Percentiles rank a stretch among this genome's conserved stretches.
These are phyloP conservation scores for Silene uniflora DNA, from an alignment of 148 eudicot genomes.

Conservation along the genomic window DNA sequence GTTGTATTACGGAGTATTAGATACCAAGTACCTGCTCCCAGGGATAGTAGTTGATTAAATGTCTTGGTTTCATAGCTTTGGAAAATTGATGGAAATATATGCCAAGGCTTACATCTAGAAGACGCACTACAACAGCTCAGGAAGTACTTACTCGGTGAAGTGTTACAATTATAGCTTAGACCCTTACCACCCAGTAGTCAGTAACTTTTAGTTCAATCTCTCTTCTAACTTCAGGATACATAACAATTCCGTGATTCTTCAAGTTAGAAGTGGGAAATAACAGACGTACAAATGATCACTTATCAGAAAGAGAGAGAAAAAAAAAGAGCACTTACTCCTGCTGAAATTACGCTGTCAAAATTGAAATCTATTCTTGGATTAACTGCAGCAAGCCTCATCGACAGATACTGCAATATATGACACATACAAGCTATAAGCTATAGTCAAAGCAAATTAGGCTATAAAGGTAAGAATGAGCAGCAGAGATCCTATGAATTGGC, in stretches of 20 bases:
- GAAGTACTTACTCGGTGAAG: neutral
- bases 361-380: conserved; percentile 81
- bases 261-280: neutral
- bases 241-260: neutral
- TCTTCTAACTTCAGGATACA: neutral
- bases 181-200: neutral
- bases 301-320: no score
- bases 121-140: neutral
- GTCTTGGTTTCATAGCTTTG: conserved; percentile 4
- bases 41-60: neutral
- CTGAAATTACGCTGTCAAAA: conserved; percentile 67
- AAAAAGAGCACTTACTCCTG: conserved; percentile 50
- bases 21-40: neutral
- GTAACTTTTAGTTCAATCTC: neutral
- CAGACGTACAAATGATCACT: no score
- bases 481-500: neutral
- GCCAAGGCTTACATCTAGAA: neutral
- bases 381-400: conserved; percentile 98
- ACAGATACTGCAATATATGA: conserved; percentile 57
- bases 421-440: neutral
- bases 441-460: conserved; percentile 13
- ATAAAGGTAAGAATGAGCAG: neutral
- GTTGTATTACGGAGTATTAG: neutral
- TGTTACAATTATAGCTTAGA: neutral
- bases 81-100: neutral